A percentile compares a stretch with the other conserved stretches of the same genome.
These are phyloP conservation scores for Carex cristatella DNA, from an alignment of 176 grass and related monocot genomes.

Conservation along the genomic window DNA sequence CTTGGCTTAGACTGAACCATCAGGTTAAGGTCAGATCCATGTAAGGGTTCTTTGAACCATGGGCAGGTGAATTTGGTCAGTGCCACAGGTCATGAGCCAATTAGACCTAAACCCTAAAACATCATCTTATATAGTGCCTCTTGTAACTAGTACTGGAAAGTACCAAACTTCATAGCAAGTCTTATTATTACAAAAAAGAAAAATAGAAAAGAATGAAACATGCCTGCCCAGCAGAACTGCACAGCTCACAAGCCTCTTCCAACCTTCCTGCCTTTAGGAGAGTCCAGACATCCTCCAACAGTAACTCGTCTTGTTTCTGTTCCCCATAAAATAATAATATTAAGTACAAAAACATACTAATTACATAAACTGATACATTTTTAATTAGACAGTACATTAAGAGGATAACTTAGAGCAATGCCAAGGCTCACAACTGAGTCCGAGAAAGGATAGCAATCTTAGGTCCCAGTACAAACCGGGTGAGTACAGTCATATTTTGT, in stretches of 20 bases:
- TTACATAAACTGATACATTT: background rate
- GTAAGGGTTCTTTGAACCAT: background rate
- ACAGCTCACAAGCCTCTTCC: conserved; percentile 88
- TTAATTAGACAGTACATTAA: background rate
- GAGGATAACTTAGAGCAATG: background rate
- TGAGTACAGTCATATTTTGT: background rate
- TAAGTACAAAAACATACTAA: background rate
- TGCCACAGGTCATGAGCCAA: background rate
- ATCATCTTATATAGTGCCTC: background rate
- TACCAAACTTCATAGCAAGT: background rate
- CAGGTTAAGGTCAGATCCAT: background rate
- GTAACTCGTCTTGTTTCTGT: conserved; percentile 95
- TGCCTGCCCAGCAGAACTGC: conserved; percentile 94
- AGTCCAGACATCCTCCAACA: conserved; percentile 95
- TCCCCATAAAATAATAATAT: conserved; percentile 25
- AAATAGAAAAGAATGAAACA: conserved; percentile 12
- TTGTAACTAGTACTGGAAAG: background rate
- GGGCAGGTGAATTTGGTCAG: background rate
- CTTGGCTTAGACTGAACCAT: conserved; percentile 9
- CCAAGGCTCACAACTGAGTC: background rate
- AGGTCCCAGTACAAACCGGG: background rate
- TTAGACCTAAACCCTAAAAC: background rate
- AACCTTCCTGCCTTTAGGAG: conserved; percentile 87
- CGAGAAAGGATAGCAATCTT: background rate
- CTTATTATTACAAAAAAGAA: background rate